Percentiles rank a stretch among this genome's conserved stretches.
These are phyloP conservation scores for Asterophora lycoperdoides DNA, from an alignment of 768 basidiomycete species.

Conservation along the genomic window DNA sequence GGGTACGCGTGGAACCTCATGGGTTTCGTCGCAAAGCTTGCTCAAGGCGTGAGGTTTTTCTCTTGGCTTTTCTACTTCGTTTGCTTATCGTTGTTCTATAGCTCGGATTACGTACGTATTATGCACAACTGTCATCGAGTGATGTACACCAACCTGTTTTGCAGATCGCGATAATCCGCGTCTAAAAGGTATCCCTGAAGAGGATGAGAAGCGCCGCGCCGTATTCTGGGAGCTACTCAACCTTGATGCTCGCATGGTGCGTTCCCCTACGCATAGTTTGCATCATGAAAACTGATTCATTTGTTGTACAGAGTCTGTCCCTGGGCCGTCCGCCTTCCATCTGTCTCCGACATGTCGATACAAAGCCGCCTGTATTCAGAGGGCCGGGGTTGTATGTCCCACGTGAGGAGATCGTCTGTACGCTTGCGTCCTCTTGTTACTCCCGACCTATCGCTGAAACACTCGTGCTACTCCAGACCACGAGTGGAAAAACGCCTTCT, in stretches of 20 bases:
- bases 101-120: constrained; percentile 63
- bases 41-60: constrained; percentile 57
- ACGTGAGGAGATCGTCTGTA: constrained; percentile 48
- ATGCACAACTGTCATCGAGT: constrained; percentile 1
- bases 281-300: background rate
- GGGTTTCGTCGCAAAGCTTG: constrained; percentile 70
- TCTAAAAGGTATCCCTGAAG: constrained; percentile 65
- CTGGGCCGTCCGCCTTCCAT: constrained; percentile 71
- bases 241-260: constrained; percentile 65
- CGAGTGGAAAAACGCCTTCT: constrained; percentile 68
- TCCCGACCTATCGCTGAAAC: background rate
- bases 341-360: constrained; percentile 60
- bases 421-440: constrained; percentile 16
- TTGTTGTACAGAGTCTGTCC: constrained; percentile 50
- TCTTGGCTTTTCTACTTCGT: constrained; percentile 4
- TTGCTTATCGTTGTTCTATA: constrained; percentile 24
- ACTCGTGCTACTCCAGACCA: constrained; percentile 51
- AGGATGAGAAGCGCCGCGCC: constrained; percentile 62
- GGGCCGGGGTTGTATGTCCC: constrained; percentile 45
- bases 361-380: constrained; percentile 48
- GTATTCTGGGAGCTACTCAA: constrained; percentile 75
- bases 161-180: constrained; percentile 65
- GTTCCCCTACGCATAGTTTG: background rate
- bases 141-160: background rate
- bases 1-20: constrained; percentile 75